phyloP scores from a whole-genome alignment of 1,139 yeast genomes.

The Magnusiomyces tetraspermus region DNA sequence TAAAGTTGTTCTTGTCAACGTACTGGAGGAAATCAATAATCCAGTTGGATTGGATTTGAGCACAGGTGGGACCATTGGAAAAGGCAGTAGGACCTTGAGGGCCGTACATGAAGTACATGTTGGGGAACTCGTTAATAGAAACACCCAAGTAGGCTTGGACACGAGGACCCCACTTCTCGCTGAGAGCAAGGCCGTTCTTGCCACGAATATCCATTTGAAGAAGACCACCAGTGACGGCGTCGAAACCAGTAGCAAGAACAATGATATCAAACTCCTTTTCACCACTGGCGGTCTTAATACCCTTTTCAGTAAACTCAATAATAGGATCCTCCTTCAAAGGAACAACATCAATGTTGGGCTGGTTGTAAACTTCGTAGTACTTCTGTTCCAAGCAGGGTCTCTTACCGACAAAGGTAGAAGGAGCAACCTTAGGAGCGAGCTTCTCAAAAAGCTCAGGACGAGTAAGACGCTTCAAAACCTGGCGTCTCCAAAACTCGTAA shows the following conservation, averaged over 20 bases:
- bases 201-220: constrained; percentile 24
- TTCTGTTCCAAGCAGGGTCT: constrained; percentile 25
- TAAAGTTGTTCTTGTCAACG: constrained; percentile 15
- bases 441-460: constrained; percentile 22
- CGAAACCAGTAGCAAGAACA: constrained; percentile 30
- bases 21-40: constrained; percentile 18
- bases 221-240: constrained; percentile 28
- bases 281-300: constrained; percentile 20
- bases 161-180: constrained; percentile 25
- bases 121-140: constrained; percentile 24
- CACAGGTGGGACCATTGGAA: constrained; percentile 27
- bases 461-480: constrained; percentile 20
- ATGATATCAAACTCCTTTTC: constrained; percentile 24
- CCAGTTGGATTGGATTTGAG: constrained; percentile 23
- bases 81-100: constrained; percentile 30
- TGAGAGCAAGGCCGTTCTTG: constrained; percentile 17
- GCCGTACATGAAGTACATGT: constrained; percentile 28
- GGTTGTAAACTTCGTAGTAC: constrained; percentile 27
- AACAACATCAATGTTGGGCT: constrained; percentile 25
- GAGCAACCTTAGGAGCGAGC: constrained; percentile 25
- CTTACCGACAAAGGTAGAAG: constrained; percentile 27
- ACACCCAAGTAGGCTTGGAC: constrained; percentile 25
- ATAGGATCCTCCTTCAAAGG: constrained; percentile 25
- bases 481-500: constrained; percentile 26
- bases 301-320: constrained; percentile 22